Evolutionary conservation across 768 basidiomycete species (phyloP), one percentile per base, ranked within the genome.

Genomic region (Podaxis sp.): DNA sequence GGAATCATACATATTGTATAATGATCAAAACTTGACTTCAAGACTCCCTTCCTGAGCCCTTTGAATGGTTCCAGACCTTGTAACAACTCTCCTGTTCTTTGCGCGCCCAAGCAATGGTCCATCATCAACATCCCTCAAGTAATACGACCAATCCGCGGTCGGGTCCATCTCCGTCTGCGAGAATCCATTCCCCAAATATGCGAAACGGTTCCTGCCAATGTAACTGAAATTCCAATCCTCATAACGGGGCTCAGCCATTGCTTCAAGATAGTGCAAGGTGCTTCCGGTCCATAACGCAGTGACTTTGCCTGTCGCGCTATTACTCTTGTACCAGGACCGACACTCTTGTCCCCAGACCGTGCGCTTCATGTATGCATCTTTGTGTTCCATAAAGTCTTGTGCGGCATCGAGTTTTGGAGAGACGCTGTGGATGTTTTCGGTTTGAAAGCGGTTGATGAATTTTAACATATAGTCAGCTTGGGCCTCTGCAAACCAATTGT

Each of bases 151-250:
- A 46, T 76, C 73, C 2, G 73, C 70, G 3, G 70, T 72, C 18
- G 35, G 36, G 38, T 74, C 73, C 21, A 61, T 35, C 60, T 76
- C 74, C 1, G 71, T 70, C 53, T 71, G 73, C 27, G 75, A 75
- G 54, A 62, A 71, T 2, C 74, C 74, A 56, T 73, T 74, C 9
- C 74, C 75, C 3, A 76, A 62, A 64, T 65, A 75, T 4, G 71
- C 64, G 61, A 74, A 74, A n/a, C 72, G 67, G 47, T 74, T 76
- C 21, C 38, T 2, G 2, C 72, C 73, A 13, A 60, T 63, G 51
- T 74, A 74, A 38, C 62, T 68, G 59, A 76, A 67, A 36, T 72
- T 65, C 74, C 75, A 76, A 50, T 75, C 72, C 9, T 75, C 74
- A 54, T 71, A 76, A 5, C 74, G 68, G 13, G 71, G 70, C 3